Evolutionary conservation across 805 yeast species (phyloP).

Genomic region (Pichia deserticola): DNA sequence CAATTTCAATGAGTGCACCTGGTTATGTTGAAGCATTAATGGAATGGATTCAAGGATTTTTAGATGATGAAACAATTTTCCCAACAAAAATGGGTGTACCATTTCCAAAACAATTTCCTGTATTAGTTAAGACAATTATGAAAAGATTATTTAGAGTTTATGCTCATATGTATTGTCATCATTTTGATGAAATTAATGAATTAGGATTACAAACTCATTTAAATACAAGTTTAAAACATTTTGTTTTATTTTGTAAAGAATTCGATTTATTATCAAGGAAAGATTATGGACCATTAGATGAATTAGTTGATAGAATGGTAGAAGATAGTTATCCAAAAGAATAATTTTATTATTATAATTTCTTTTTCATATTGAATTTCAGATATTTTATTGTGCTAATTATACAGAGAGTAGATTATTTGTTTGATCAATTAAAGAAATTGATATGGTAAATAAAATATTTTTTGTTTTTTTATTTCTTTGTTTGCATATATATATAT

Average conservation of each 20-base stretch:
- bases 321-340: conserved; percentile 24
- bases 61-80: conserved; percentile 84
- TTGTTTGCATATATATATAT: no score
- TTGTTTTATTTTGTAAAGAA: conserved; percentile 79
- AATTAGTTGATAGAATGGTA: conserved; percentile 65
- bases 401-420: no score
- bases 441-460: no score
- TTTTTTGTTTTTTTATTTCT: no score
- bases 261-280: conserved; percentile 67
- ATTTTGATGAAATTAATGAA: conserved; percentile 90
- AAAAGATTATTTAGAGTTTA: conserved; percentile 89
- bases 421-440: no score
- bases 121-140: conserved; percentile 76
- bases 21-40: conserved; percentile 88
- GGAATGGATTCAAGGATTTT: conserved; percentile 91
- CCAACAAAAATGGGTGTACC: conserved; percentile 90
- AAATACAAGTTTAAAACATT: conserved; percentile 91
- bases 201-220: conserved; percentile 87
- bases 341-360: neutral
- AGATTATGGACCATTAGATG: conserved; percentile 90
- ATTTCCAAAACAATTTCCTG: conserved; percentile 77
- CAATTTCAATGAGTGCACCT: conserved; percentile 88
- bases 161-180: conserved; percentile 97
- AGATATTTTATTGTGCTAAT: no score
- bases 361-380: neutral